Evolutionary conservation across 208 protist species (phyloP), one percentile per base, ranked within the genome.

Genomic region (Trypanosoma scelopori): DNA sequence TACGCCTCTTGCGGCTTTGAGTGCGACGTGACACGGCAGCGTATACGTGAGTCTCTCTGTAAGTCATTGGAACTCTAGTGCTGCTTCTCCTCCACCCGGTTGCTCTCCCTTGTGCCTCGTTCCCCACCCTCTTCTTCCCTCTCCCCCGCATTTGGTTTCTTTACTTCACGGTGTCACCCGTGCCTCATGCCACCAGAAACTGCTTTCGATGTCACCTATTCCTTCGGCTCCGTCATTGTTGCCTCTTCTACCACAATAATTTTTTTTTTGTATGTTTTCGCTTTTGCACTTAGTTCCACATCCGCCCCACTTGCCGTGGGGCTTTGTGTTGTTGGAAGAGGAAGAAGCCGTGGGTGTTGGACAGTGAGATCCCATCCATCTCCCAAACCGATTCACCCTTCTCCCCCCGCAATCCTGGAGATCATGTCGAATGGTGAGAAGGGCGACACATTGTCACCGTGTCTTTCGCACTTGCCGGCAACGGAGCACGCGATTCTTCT

Each of bases 401-500:
- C 22, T 13, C 20, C 39, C 22, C 20, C 39, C 23, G 22, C 41
- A 32, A 13, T n/a, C 23, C 15, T 46, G 49, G 30, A 18, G 28
- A 30, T 27, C 64, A 37, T 70, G 74, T 7, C 65, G 53, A 39
- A 51, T 27, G 15, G 2, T 42, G 32, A 32, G 6, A 61, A 77
- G 47, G 80, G 77, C 42, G 59, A 69, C 0, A 78, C 57, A 37
- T 25, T 74, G n/a, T 42, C 35, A 20, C 53, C 49, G 0, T 61
- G 42, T 18, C 53, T 74, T 32, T 28, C 45, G 0, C 15, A n/a
- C 3, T 41, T 74, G 23, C 60, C 69, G 37, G 69, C 61, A 5
- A 61, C 68, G 12, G 88, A 94, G 56, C 87, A 85, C 71, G 80
- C 80, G 1, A 62, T 96, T 22, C 65, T 93, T 11, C 69, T 90